Evolutionary conservation across 164 flowering plant genomes (phyloP), one percentile per base, ranked within the genome.

Genomic region (Aristolochia fimbriata): DNA sequence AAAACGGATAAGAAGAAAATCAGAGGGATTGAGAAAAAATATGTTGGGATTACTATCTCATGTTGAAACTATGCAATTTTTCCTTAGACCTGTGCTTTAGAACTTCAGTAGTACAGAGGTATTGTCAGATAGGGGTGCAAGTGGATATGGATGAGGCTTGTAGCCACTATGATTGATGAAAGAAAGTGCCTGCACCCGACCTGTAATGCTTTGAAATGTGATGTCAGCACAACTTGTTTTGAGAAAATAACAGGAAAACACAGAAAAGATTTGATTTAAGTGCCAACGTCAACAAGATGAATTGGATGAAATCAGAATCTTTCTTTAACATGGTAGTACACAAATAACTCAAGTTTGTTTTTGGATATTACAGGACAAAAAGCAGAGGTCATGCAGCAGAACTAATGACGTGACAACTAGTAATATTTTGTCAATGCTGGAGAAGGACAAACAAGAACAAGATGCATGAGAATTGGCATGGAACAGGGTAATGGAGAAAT

Each of bases 121-220:
- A n/a, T n/a, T n/a, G n/a, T n/a, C 79, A 37, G 87, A 85, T 20
- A 89, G 71, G 63, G 67, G 64, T 30, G 45, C 57, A 52, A 89
- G 55, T 13, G 96, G 91, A 65, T 79, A 85, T 7, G 96, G 98
- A 62, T 84, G 83, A 72, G 84, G 93, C 79, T 85, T 89, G 83
- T 89, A 92, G 47, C 93, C 82, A 43, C 83, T 70, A 64, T 74
- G 27, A 71, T 86, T 83, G 65, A 92, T 72, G 65, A 65, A 87
- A 58, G 79, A 74, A 19, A 92, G 23, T 14, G 84, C 92, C 54
- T 67, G 56, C 30, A 77, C 72, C 30, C 93, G 83, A 86, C 78
- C 96, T 91, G 59, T 50, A 62, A 53, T 16, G 48, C 12, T 17
- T 22, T 4, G n/a, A 50, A 20, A 27, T n/a, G 30, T 27, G 50